phyloP scores from a whole-genome alignment of 495 filamentous ascomycete species.

The Aspergillus bridgeri region DNA sequence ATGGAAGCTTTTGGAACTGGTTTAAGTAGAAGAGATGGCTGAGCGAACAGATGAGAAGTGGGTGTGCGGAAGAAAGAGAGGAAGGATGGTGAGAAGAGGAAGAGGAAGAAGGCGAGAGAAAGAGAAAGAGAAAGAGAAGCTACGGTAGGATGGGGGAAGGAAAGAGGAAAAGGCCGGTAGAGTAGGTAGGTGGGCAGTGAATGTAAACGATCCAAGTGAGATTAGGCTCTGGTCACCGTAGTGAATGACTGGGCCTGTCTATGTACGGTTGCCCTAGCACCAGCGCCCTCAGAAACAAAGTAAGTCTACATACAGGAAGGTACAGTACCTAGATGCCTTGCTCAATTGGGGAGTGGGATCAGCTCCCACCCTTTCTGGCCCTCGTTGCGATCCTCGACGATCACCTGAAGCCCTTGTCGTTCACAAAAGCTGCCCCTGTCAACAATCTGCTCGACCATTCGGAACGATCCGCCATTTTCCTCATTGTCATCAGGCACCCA shows the following conservation, averaged over 20 bases:
- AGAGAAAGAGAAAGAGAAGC: not conserved
- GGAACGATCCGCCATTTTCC: constrained; percentile 38
- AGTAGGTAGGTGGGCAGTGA: not conserved
- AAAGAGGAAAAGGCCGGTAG: too few relatives aligned
- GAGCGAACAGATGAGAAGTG: not conserved
- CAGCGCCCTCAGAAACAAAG: not conserved
- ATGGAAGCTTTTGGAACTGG: too few relatives aligned
- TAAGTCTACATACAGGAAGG: not conserved
- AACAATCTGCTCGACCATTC: constrained; percentile 40
- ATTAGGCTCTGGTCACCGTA: too few relatives aligned
- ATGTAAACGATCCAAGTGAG: not conserved
- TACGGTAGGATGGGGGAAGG: not conserved
- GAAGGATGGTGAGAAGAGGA: not conserved
- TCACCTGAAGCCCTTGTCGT: constrained; percentile 51
- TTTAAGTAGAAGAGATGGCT: too few relatives aligned
- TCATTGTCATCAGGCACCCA: constrained; percentile 43
- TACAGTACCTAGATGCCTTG: too few relatives aligned
- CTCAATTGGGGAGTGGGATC: constrained; percentile 32
- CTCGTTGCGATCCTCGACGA: constrained; percentile 47
- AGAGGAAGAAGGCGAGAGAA: not conserved
- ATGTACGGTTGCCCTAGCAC: not conserved
- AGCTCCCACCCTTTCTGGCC: constrained; percentile 53
- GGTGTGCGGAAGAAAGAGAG: not conserved
- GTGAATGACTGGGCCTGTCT: not conserved
- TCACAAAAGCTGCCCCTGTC: constrained; percentile 56